Conservation (phyloP, 2,329 filamentous ascomycete species). For the Botryotinia convoluta region DNA sequence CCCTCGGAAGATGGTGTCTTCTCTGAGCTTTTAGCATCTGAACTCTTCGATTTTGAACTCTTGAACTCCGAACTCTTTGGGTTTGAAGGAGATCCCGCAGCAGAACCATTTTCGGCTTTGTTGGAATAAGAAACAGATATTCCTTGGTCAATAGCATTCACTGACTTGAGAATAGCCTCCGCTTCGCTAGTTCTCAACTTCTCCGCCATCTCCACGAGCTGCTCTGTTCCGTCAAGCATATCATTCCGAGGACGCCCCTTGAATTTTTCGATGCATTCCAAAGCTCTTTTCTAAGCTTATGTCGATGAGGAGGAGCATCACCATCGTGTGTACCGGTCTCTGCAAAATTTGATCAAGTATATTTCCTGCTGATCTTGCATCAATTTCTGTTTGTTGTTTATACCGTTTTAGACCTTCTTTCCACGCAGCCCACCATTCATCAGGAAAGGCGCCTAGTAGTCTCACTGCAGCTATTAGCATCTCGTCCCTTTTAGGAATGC, state of each 20-base stretch:
- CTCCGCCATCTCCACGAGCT: conserved; percentile 21
- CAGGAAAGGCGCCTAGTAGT: conserved; percentile 24
- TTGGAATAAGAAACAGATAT: background rate
- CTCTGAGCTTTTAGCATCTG: conserved; percentile 14
- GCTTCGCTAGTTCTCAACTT: conserved; percentile 26
- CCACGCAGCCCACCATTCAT: conserved; percentile 25
- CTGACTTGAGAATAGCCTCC: conserved; percentile 18
- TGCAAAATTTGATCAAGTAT: conserved; percentile 24
- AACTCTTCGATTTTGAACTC: background rate
- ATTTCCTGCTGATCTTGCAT: conserved; percentile 16
- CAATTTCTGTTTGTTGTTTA: background rate
- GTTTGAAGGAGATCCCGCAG: conserved; percentile 5
- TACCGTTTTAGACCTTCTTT: conserved; percentile 26
- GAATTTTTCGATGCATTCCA: background rate
- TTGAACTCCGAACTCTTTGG: background rate
- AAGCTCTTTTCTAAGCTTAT: background rate
- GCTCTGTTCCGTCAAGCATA: conserved; percentile 10
- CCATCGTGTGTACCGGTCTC: conserved; percentile 27
- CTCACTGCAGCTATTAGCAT: conserved; percentile 23
- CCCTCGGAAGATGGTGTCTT: conserved; percentile 28
- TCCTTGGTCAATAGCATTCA: conserved; percentile 8
- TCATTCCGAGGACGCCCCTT: background rate
- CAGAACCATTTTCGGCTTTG: background rate
- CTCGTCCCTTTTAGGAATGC: conserved; percentile 22
- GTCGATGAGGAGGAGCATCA: background rate